Conservation (phyloP, 768 basidiomycete species). For the Kwoniella heveanensis region DNA sequence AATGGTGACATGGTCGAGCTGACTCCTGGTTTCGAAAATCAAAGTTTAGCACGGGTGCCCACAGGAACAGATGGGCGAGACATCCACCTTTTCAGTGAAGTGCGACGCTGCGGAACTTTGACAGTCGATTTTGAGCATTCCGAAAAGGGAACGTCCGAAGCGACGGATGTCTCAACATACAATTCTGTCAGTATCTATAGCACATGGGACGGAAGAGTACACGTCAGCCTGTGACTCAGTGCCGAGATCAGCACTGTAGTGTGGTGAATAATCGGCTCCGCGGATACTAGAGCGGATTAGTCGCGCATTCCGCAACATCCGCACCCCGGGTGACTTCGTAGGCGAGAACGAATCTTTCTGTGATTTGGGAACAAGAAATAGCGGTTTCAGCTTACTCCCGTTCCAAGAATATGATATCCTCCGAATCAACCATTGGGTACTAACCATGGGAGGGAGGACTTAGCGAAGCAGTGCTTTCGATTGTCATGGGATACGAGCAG, state of each 20-base stretch:
- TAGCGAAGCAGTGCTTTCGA: neutral
- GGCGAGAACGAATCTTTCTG: neutral
- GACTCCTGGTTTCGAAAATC: neutral
- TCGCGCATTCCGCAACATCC: no score
- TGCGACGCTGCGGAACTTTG: neutral
- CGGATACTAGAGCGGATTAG: no score
- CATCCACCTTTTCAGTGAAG: conserved; percentile 1
- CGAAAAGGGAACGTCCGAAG: neutral
- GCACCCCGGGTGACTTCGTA: neutral
- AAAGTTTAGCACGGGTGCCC: neutral
- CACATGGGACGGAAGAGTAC: neutral
- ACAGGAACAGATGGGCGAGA: neutral
- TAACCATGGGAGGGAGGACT: neutral
- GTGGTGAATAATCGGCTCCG: no score
- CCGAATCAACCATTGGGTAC: neutral
- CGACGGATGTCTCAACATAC: neutral
- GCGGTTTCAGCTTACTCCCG: neutral
- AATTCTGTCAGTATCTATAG: neutral
- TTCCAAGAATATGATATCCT: neutral
- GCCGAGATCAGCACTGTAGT: no score
- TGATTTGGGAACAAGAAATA: neutral
- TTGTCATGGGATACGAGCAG: no score
- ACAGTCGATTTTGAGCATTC: neutral
- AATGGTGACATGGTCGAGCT: neutral
- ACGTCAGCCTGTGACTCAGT: neutral